These are phyloP conservation scores for Kodamaea restingae DNA, from an alignment of 805 yeast species.

Conservation along the genomic window DNA sequence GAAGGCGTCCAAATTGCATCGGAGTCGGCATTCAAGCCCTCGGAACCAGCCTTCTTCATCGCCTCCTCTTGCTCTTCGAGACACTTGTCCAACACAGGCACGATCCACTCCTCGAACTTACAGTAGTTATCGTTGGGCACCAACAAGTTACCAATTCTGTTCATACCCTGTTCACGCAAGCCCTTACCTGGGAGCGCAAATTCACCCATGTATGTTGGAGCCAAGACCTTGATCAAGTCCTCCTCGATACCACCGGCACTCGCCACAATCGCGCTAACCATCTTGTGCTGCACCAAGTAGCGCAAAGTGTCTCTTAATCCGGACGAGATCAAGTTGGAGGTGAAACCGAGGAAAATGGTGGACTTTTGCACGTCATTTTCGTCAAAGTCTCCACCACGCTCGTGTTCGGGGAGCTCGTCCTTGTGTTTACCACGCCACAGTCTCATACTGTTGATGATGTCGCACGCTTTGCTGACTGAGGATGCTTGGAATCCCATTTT, in stretches of 20 bases:
- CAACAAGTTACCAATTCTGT: slow-evolving; percentile 93
- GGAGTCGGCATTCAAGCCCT: slow-evolving; percentile 57
- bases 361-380: slow-evolving; percentile 72
- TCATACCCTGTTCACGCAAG: slow-evolving; percentile 92
- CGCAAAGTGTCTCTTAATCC: slow-evolving; percentile 90
- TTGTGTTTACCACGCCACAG: slow-evolving; percentile 83
- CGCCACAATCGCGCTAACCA: slow-evolving; percentile 94
- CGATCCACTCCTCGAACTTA: slow-evolving; percentile 97
- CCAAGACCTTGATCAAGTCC: slow-evolving; percentile 92
- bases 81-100: slow-evolving; percentile 85
- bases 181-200: slow-evolving; percentile 75
- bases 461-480: slow-evolving; percentile 81
- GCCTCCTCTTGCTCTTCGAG: slow-evolving; percentile 82
- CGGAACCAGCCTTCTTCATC: slow-evolving; percentile 46
- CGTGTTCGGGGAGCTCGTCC: slow-evolving; percentile 64
- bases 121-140: slow-evolving; percentile 99
- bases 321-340: slow-evolving; percentile 91
- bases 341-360: slow-evolving; percentile 92
- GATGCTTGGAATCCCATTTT: slow-evolving; percentile 98
- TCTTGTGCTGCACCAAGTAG: slow-evolving; percentile 86
- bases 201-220: slow-evolving; percentile 94
- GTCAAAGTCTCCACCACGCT: slow-evolving; percentile 67
- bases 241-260: slow-evolving; percentile 98
- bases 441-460: slow-evolving; percentile 89
- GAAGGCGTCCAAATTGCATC: slow-evolving; percentile 92